These are phyloP conservation scores for Mycena metata DNA, from an alignment of 768 basidiomycete genomes.

Conservation along the genomic window DNA sequence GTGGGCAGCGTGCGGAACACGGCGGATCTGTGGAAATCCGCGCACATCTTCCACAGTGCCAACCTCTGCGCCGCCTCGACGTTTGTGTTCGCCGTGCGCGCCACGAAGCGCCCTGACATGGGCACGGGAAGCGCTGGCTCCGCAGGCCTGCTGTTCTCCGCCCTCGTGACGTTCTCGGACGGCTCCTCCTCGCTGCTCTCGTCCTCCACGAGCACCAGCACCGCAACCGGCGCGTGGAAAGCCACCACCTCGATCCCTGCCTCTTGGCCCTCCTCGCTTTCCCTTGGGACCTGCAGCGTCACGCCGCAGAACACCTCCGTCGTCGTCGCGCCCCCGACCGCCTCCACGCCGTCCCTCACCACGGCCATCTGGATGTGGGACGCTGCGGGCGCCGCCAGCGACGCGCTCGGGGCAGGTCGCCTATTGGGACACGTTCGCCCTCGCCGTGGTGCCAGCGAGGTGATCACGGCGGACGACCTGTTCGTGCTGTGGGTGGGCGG, in stretches of 20 bases:
- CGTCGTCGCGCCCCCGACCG: constrained; percentile 36
- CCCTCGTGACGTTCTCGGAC: too few species aligned
- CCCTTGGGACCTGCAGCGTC: constrained; percentile 42
- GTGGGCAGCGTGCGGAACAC: too few species aligned
- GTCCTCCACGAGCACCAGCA: too few species aligned
- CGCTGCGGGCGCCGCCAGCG: constrained; percentile 29
- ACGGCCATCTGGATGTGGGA: constrained; percentile 47
- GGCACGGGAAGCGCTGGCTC: too few species aligned
- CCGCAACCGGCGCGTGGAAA: too few species aligned
- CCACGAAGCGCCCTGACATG: too few species aligned
- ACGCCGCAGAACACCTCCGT: constrained; percentile 45
- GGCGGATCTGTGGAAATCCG: too few species aligned
- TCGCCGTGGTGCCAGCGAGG: constrained; percentile 36
- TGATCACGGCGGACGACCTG: constrained; percentile 47
- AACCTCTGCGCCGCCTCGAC: too few species aligned
- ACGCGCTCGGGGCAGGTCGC: constrained; percentile 43
- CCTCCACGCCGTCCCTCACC: constrained; percentile 34
- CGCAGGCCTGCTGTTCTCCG: too few species aligned
- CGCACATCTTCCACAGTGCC: too few species aligned
- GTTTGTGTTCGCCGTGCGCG: too few species aligned
- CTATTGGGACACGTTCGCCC: constrained; percentile 45
- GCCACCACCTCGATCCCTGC: constrained; percentile 40
- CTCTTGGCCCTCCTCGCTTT: constrained; percentile 39
- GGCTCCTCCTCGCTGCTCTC: too few species aligned
- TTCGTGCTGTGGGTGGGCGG: constrained; percentile 49